Evolutionary conservation across 192 early-diverging fungal species (phyloP), one percentile per base, ranked within the genome.

Genomic region (Rhizoclosmatium sp.): DNA sequence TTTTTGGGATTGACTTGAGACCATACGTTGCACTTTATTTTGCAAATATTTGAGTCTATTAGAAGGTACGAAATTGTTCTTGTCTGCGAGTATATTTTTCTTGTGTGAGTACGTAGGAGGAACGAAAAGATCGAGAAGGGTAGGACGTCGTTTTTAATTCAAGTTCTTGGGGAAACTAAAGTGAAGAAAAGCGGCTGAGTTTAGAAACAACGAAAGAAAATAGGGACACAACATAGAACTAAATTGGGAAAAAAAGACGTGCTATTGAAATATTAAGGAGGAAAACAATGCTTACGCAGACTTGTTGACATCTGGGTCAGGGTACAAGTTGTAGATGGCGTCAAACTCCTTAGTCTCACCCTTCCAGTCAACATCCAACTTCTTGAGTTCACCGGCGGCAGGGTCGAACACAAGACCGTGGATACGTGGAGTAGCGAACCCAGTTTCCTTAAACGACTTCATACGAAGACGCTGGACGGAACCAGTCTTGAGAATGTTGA

Each of bases 281-380:
- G 31, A 0, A 31, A 31, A 31, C 31, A 31, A 31, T 31, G 31
- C 31, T 31, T 31, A 31, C 31, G 31, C 31, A 31, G 31, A 31
- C 31, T 31, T 31, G 31, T 31, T 31, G 31, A 31, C 31, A 31
- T 31, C 31, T 31, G 31, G 31, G 31, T 76, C 46, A 2, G 75
- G 75, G 47, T 76, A 76, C 75, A 76, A 67, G 60, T 65, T 54
- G 47, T 76, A 76, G 49, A 76, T 76, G 19, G 31, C 14, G 46
- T 76, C 75, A 76, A 76, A 76, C 62, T 76, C 75, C 64, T 76
- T 76, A 7, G 65, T 76, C 65, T 76, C 75, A 1, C 44, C 65
- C 10, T 56, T 67, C 75, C 75, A 76, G 31, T 76, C 49, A 14
- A 76, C 75, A 23, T 76, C 75, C 48, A 76, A 47, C 46, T 76